Evolutionary conservation across 306 rosid species (phyloP).

Genomic region (Arachis hypogaea): DNA sequence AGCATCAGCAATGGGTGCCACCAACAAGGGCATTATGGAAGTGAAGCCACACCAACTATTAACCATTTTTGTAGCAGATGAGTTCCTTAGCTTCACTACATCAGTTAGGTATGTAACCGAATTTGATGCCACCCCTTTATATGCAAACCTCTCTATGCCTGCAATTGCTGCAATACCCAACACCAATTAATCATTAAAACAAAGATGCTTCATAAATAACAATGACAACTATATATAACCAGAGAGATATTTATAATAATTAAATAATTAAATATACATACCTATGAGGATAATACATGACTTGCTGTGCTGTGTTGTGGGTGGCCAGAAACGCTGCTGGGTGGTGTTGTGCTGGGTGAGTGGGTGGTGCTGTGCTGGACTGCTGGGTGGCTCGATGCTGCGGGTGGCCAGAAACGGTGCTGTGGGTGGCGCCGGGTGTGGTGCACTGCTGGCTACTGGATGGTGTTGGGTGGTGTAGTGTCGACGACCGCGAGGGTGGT

Average conservation of each 20-base stretch:
- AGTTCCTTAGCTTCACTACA: constrained; percentile 77
- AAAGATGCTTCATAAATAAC: too few species aligned
- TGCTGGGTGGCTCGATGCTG: too few species aligned
- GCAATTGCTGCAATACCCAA: constrained; percentile 57
- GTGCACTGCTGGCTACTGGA: too few species aligned
- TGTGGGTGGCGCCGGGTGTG: too few species aligned
- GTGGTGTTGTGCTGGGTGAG: too few species aligned
- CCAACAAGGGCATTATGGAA: constrained; percentile 78
- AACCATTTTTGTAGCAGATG: constrained; percentile 89
- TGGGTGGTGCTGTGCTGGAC: too few species aligned
- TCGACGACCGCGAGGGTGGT: too few species aligned
- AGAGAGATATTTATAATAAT: background rate
- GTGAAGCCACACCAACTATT: constrained; percentile 90
- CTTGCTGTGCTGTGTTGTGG: constrained; percentile 41
- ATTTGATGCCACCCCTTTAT: constrained; percentile 90
- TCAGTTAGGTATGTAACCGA: constrained; percentile 82
- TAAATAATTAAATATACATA: constrained; percentile 26
- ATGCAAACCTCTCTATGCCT: constrained; percentile 94
- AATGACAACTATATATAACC: background rate
- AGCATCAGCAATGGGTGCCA: constrained; percentile 86
- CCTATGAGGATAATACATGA: constrained; percentile 92
- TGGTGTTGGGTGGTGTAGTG: too few species aligned
- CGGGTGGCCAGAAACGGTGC: too few species aligned
- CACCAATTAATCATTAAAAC: background rate
- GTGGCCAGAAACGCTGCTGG: too few species aligned